These are phyloP conservation scores for Verticillium longisporum DNA, from an alignment of 2,329 filamentous ascomycete species.

Conservation along the genomic window DNA sequence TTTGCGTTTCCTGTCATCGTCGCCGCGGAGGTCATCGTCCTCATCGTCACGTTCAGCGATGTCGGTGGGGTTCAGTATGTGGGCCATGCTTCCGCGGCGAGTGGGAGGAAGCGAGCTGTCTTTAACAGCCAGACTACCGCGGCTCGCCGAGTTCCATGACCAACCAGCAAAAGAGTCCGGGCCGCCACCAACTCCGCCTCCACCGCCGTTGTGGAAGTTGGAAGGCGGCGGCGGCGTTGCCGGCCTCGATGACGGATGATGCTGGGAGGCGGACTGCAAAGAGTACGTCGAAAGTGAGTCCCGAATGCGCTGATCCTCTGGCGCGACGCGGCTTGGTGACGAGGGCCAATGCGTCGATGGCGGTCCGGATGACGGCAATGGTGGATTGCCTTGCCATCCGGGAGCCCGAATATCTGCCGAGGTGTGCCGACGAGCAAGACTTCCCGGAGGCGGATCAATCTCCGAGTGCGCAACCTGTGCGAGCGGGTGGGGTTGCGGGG, in stretches of 20 bases:
- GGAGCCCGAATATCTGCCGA: conserved; percentile 91
- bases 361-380: conserved; percentile 53
- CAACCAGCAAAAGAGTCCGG: conserved; percentile 45
- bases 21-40: conserved; percentile 46
- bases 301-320: conserved; percentile 48
- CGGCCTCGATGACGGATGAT: conserved; percentile 41
- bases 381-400: conserved; percentile 55
- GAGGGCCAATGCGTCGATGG: conserved; percentile 46
- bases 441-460: conserved; percentile 56
- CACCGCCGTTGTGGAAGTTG: conserved; percentile 26
- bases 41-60: conserved; percentile 49
- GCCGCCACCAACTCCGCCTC: conserved; percentile 17
- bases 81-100: conserved; percentile 53
- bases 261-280: conserved; percentile 34
- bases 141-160: conserved; percentile 47
- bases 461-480: conserved; percentile 32
- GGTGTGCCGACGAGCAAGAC: conserved; percentile 78
- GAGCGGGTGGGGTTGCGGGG: conserved; percentile 61
- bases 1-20: conserved; percentile 57
- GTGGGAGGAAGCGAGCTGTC: conserved; percentile 52
- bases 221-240: conserved; percentile 44
- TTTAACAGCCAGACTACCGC: conserved; percentile 41
- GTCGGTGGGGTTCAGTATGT: conserved; percentile 55
- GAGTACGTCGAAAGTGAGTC: conserved; percentile 53
- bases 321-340: conserved; percentile 41